phyloP scores from a whole-genome alignment of 2,329 filamentous ascomycete genomes.

The Shiraia bambusicola region DNA sequence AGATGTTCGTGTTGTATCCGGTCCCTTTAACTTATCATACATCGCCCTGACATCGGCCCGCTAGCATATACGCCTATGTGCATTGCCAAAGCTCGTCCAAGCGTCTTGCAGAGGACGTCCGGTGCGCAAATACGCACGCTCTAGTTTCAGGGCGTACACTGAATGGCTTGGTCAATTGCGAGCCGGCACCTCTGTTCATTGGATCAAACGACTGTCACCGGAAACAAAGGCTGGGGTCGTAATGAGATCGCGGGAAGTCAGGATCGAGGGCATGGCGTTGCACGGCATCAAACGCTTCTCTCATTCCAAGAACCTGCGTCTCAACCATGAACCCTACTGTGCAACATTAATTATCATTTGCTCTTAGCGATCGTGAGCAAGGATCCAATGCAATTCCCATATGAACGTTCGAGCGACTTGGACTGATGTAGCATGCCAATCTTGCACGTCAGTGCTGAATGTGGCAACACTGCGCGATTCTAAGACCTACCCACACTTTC shows the following conservation, averaged over 20 bases:
- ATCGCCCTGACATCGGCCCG: constrained; percentile 18
- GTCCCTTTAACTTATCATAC: constrained; percentile 20
- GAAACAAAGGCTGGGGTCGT: constrained; percentile 20
- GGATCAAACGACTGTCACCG: constrained; percentile 22
- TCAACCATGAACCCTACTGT: constrained; percentile 11
- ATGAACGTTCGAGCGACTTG: constrained; percentile 10
- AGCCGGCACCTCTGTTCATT: constrained; percentile 18
- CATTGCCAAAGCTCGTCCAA: constrained; percentile 37
- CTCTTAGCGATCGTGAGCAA: constrained; percentile 4
- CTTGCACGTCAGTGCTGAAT: background rate
- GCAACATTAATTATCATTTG: constrained; percentile 14
- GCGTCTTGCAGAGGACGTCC: constrained; percentile 31
- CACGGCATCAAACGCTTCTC: constrained; percentile 38
- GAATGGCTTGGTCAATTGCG: constrained; percentile 25
- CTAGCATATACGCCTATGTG: constrained; percentile 29
- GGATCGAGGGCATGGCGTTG: constrained; percentile 38
- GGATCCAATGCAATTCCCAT: constrained; percentile 20
- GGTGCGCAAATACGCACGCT: constrained; percentile 30
- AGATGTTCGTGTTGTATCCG: constrained; percentile 17
- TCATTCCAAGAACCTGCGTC: constrained; percentile 32
- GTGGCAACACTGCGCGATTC: background rate
- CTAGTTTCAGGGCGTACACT: constrained; percentile 29
- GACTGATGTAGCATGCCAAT: constrained; percentile 2
- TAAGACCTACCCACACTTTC: too few relatives aligned
- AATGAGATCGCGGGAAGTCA: constrained; percentile 26